Percentiles rank a stretch among this genome's conserved stretches.
Conservation (phyloP, 179 eudicot species). For the Corrigiola litoralis region DNA sequence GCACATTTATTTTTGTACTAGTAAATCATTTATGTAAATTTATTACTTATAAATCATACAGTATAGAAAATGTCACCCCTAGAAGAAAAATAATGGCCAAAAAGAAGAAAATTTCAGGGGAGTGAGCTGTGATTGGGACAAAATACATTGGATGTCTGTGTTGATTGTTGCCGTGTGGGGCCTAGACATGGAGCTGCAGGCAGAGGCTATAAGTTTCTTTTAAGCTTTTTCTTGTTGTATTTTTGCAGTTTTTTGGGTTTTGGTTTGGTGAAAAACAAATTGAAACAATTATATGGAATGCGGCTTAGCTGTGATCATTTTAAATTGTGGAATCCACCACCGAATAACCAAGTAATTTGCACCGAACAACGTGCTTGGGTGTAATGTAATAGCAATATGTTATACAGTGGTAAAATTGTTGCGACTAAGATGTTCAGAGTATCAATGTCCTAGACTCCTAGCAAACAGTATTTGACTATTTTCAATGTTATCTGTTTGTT, state of each 20-base stretch:
- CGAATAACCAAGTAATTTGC: not conserved
- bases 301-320: conserved; percentile 24
- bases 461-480: too few species aligned
- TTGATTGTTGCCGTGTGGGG: conserved; percentile 28
- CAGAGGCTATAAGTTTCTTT: not conserved
- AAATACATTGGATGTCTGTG: conserved; percentile 9
- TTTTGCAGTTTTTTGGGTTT: not conserved
- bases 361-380: not conserved
- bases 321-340: conserved; percentile 9
- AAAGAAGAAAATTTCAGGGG: not conserved
- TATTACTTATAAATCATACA: not conserved
- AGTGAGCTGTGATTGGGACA: conserved; percentile 22
- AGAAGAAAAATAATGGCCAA: not conserved
- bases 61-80: not conserved
- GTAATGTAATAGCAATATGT: too few species aligned
- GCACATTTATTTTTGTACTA: conserved; percentile 6
- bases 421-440: too few species aligned
- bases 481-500: too few species aligned
- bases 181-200: conserved; percentile 10
- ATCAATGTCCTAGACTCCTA: too few species aligned
- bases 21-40: not conserved
- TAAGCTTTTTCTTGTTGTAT: not conserved
- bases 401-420: too few species aligned
- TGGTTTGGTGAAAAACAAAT: not conserved
- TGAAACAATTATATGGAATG: not conserved